Evolutionary conservation across 768 basidiomycete genomes (phyloP).

Genomic region (Pisolithus orientalis): DNA sequence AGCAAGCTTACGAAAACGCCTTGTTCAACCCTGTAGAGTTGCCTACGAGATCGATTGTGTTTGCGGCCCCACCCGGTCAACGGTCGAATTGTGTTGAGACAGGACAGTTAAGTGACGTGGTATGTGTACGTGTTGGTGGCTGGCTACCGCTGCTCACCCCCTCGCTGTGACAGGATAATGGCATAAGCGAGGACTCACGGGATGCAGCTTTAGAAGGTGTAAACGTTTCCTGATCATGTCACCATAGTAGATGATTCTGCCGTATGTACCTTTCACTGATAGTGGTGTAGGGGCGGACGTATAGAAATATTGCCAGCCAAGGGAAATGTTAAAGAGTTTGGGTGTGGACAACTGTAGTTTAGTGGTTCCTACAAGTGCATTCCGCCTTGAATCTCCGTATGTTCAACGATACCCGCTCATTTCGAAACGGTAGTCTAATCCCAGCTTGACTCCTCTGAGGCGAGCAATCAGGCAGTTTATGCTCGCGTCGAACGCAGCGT

Average conservation of each 20-base stretch:
- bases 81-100: constrained; percentile 1
- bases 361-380: too few relatives aligned
- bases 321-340: too few relatives aligned
- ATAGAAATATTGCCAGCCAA: too few relatives aligned
- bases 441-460: too few relatives aligned
- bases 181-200: constrained; percentile 12
- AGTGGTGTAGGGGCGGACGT: too few relatives aligned
- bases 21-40: constrained; percentile 4
- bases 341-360: too few relatives aligned
- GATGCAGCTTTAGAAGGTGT: constrained; percentile 6
- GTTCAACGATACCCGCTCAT: too few relatives aligned
- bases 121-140: not conserved
- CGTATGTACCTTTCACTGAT: too few relatives aligned
- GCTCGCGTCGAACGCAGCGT: too few relatives aligned
- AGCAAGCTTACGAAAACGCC: constrained; percentile 6
- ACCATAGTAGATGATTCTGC: not conserved
- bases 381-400: too few relatives aligned
- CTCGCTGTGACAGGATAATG: not conserved
- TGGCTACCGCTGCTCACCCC: not conserved
- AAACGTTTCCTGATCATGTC: not conserved
- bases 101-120: not conserved
- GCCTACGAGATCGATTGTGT: constrained; percentile 14
- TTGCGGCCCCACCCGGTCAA: constrained; percentile 14
- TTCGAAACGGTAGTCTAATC: too few relatives aligned
- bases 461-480: too few relatives aligned